Evolutionary conservation across 1,284 basidiomycete genomes (phyloP).

Genomic region (Ustilago loliicola): DNA sequence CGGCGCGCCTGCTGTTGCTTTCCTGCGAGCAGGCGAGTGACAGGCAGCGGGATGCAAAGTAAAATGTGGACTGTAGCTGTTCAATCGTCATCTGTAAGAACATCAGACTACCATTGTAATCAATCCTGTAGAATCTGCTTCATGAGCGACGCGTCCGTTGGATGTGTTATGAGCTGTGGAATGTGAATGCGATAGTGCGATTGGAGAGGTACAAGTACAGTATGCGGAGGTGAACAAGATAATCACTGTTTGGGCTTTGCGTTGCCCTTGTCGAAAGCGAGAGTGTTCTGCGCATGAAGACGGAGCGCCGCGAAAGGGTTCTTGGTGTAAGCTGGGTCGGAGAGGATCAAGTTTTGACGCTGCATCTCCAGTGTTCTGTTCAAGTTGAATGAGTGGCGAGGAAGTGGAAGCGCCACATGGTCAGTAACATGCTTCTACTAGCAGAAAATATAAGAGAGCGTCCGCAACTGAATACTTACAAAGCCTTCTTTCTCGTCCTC

Average conservation of each 20-base stretch:
- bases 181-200: neutral
- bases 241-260: conserved; percentile 23
- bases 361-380: conserved; percentile 55
- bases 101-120: conserved; percentile 5
- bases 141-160: neutral
- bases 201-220: conserved; percentile 40
- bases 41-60: neutral
- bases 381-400: neutral
- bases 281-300: conserved; percentile 63
- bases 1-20: neutral
- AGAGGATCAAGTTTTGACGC: conserved; percentile 62
- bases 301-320: conserved; percentile 66
- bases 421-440: neutral
- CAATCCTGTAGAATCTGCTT: neutral
- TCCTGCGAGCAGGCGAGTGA: neutral
- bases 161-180: neutral
- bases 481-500: conserved; percentile 57
- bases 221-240: neutral
- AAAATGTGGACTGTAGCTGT: neutral
- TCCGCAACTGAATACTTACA: conserved; percentile 47
- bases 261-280: conserved; percentile 48
- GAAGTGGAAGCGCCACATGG: neutral
- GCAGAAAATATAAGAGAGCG: neutral
- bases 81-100: neutral
- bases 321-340: conserved; percentile 56